Percentiles rank a stretch among this genome's conserved stretches.
Conservation (phyloP, 139 green algal genomes). For the Mesotaenium endlicherianum region DNA sequence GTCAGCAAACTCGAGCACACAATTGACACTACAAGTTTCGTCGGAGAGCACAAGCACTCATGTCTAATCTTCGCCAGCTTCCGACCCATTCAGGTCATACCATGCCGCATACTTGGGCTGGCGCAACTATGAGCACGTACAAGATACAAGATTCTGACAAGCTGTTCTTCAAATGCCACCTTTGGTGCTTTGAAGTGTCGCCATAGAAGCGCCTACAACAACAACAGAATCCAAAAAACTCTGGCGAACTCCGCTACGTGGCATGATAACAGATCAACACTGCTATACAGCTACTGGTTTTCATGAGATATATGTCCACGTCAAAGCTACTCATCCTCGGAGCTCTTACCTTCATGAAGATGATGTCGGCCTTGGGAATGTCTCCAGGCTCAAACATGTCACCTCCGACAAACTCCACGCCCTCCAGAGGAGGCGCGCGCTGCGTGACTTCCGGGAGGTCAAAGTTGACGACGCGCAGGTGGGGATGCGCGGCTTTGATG, state of each 20-base stretch:
- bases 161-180: neutral
- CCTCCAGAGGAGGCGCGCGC: neutral
- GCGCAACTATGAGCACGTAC: neutral
- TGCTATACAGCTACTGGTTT: neutral
- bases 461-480: neutral
- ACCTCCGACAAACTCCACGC: neutral
- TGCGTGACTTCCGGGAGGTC: neutral
- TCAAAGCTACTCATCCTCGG: neutral
- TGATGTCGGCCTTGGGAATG: neutral
- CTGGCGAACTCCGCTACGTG: too few species aligned
- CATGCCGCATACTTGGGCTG: too few species aligned
- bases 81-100: too few species aligned
- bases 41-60: neutral
- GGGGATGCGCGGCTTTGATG: neutral
- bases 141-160: neutral
- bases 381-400: conserved; percentile 15
- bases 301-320: neutral
- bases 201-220: neutral
- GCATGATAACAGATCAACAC: too few species aligned
- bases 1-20: neutral
- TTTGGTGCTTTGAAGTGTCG: neutral
- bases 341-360: conserved; percentile 5
- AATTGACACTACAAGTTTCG: neutral
- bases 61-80: neutral
- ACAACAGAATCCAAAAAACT: neutral